Base-by-base conservation (phyloP, 2,329 filamentous ascomycete genomes). In the Bretziella fagacearum region DNA sequence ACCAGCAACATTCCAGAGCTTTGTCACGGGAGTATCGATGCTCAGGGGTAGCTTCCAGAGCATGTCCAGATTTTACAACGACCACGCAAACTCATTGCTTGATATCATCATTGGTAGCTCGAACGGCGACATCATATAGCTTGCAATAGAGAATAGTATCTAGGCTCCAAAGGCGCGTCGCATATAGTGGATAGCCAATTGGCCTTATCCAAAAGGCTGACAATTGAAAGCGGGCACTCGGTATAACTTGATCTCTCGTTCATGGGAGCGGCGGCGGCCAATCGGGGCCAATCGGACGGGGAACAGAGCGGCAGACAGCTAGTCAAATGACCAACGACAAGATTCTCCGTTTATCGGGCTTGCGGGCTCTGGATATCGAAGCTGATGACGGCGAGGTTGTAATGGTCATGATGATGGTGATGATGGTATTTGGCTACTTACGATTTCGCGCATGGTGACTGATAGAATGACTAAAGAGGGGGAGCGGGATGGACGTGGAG, bases 381-480 rank as follows among this genome's bases (percentile, higher is more conserved):
- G 35, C 35, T 22, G 35, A 39, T 20, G 13, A 39, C n/a, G 17
- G 7, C 30, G 13, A 15, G 13, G 30, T n/a, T n/a, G 13, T 33
- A 17, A 43, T 35, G 41, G 22, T 36, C 33, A 40, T 40, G 41
- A 43, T 37, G 47, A 49, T 37, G 27, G 25, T 27, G 15, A 20
- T 41, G 18, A 17, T 49, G 41, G 23, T 43, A 22, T n/a, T 35
- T 44, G 44, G 41, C 40, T 36, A 76, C 74, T 65, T 67, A 80
- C 76, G 66, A 79, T 79, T 66, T 79, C 75, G 71, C 75, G 75
- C 75, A 79, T 79, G 56, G 63, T 77, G 65, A 60, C 56, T 57
- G 53, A 55, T 51, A 53, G 50, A 54, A 51, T 54, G 50, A 52
- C 56, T 52, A 26, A 51, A 44, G 48, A 51, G 53, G 48, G 56